phyloP scores from a whole-genome alignment of 306 rosid genomes.

The Geum urbanum region DNA sequence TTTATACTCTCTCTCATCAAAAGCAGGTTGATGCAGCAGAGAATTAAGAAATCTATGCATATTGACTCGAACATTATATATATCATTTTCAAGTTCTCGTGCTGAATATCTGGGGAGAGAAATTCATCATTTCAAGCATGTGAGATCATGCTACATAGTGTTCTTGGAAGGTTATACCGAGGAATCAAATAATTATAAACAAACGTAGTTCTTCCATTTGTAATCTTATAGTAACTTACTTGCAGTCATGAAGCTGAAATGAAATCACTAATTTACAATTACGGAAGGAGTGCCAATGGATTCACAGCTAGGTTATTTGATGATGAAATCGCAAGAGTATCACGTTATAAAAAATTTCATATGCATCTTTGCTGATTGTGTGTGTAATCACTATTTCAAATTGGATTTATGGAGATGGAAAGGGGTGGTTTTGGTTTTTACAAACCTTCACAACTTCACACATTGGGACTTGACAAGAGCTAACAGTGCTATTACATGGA shows the following conservation, averaged over 20 bases:
- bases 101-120: no score
- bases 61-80: no score
- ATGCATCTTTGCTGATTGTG: neutral
- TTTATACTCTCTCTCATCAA: no score
- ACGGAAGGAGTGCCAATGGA: constrained; percentile 24
- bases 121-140: neutral
- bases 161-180: neutral
- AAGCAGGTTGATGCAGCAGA: no score
- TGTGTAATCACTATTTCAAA: no score
- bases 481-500: constrained; percentile 29
- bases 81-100: no score
- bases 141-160: neutral
- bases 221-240: neutral
- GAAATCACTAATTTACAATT: constrained; percentile 13
- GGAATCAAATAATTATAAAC: neutral
- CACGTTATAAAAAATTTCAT: neutral
- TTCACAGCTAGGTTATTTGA: constrained; percentile 19
- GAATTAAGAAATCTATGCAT: no score
- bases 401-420: constrained; percentile 16
- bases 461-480: constrained; percentile 18
- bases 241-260: constrained; percentile 13
- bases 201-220: no score
- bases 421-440: constrained; percentile 11
- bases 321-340: constrained; percentile 12
- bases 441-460: constrained; percentile 13